phyloP scores from a whole-genome alignment of 129 eudicot genomes.

The Centrapalus pauciflorus region DNA sequence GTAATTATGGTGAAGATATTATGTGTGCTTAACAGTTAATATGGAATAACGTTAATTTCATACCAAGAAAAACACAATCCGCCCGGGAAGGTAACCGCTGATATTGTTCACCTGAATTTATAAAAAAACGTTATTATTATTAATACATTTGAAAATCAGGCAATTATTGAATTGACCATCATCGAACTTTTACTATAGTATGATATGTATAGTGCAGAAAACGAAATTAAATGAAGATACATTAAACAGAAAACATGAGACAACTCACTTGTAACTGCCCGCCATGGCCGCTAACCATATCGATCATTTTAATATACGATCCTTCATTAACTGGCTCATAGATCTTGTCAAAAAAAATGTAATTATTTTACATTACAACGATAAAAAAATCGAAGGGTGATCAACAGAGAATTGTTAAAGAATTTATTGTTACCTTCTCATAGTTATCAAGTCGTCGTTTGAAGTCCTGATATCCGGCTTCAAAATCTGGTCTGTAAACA shows the following conservation, averaged over 20 bases:
- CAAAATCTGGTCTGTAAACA: conserved; percentile 84
- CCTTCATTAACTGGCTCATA: conserved; percentile 99
- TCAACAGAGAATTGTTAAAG: background rate
- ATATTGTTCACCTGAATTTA: conserved; percentile 82
- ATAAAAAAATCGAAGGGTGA: background rate
- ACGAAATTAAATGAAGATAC: background rate
- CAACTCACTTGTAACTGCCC: conserved; percentile 91
- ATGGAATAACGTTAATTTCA: conserved; percentile 9
- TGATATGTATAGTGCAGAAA: background rate
- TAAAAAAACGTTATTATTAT: conserved; percentile 2
- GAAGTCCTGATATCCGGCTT: conserved; percentile 97
- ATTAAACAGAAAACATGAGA: background rate
- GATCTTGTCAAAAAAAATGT: conserved; percentile 40
- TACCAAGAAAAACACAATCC: conserved; percentile 99
- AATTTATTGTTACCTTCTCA: conserved; percentile 55
- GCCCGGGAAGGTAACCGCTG: conserved; percentile 97
- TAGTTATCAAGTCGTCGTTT: conserved; percentile 81
- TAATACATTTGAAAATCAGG: too few species aligned
- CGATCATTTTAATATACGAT: conserved; percentile 94
- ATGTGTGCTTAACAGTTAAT: background rate
- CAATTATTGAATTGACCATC: too few species aligned
- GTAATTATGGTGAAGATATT: background rate
- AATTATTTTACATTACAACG: conserved; percentile 1
- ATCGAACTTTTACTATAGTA: too few species aligned
- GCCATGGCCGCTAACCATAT: conserved; percentile 96